phyloP scores from a whole-genome alignment of 1,284 basidiomycete species.

The Cronartium ribicola region DNA sequence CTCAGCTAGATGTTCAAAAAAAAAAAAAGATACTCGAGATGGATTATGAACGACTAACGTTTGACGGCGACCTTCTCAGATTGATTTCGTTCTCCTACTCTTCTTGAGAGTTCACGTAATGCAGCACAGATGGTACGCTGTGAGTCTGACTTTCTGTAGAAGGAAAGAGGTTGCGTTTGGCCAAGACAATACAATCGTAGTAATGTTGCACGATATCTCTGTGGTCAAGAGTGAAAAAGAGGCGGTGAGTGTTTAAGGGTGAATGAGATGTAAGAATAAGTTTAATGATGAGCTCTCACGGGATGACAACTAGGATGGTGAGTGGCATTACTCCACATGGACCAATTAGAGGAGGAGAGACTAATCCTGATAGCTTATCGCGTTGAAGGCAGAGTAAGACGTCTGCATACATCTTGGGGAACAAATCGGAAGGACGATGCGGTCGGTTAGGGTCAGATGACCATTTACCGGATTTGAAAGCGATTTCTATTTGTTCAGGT shows the following conservation, averaged over 20 bases:
- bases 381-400: slow-evolving; percentile 57
- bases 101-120: slow-evolving; percentile 59
- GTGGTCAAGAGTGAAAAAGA: not conserved
- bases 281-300: not conserved
- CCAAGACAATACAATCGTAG: slow-evolving; percentile 54
- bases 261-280: not conserved
- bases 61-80: slow-evolving; percentile 59
- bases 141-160: slow-evolving; percentile 55
- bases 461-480: slow-evolving; percentile 26
- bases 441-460: slow-evolving; percentile 46
- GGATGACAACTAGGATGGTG: slow-evolving; percentile 54
- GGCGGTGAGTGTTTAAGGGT: not conserved
- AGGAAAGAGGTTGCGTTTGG: slow-evolving; percentile 52
- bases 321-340: slow-evolving; percentile 60
- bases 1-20: not conserved
- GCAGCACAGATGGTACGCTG: slow-evolving; percentile 59
- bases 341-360: slow-evolving; percentile 59
- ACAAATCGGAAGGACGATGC: slow-evolving; percentile 54
- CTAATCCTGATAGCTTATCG: slow-evolving; percentile 58
- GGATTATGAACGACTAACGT: slow-evolving; percentile 24
- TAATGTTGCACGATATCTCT: slow-evolving; percentile 40
- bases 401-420: slow-evolving; percentile 52
- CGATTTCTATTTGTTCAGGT: slow-evolving; percentile 18
- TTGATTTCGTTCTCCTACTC: slow-evolving; percentile 55
- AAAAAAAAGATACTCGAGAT: not conserved